These are phyloP conservation scores for Penicillium palitans DNA, from an alignment of 2,329 filamentous ascomycete genomes.

Conservation along the genomic window DNA sequence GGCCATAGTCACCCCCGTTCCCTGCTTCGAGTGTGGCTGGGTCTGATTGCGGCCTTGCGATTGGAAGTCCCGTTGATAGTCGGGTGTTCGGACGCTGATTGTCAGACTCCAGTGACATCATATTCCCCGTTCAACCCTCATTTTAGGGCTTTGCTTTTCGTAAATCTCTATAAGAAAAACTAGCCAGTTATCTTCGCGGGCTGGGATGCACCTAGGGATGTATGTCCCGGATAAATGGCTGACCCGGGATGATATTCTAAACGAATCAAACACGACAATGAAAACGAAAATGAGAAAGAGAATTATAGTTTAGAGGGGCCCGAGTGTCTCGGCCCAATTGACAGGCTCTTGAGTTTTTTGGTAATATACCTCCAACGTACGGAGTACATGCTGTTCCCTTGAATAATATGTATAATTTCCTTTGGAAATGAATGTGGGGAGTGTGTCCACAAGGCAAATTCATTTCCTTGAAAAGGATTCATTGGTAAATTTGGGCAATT, in stretches of 20 bases:
- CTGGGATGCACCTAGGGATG: neutral
- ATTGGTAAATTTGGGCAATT: neutral
- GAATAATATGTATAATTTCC: neutral
- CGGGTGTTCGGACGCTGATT: neutral
- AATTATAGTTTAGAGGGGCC: slow-evolving; percentile 1
- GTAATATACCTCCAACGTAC: neutral
- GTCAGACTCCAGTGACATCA: slow-evolving; percentile 7
- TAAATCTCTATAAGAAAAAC: neutral
- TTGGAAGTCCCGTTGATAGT: neutral
- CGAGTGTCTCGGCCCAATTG: slow-evolving; percentile 5
- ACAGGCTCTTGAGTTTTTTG: neutral
- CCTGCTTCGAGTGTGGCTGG: slow-evolving; percentile 9
- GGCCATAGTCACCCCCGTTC: neutral
- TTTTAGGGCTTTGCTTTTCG: neutral
- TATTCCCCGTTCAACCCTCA: neutral
- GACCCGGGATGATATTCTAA: neutral
- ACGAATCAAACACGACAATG: neutral
- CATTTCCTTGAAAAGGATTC: neutral
- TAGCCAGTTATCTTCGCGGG: neutral
- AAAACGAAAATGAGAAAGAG: neutral
- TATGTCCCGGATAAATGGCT: slow-evolving; percentile 4
- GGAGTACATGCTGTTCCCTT: neutral
- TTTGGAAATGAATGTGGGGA: slow-evolving; percentile 4
- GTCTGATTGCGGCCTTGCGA: neutral
- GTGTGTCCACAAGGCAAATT: neutral